Evolutionary conservation across 192 early-diverging fungal genomes (phyloP), one percentile per base, ranked within the genome.

Genomic region (Backusella sp.): DNA sequence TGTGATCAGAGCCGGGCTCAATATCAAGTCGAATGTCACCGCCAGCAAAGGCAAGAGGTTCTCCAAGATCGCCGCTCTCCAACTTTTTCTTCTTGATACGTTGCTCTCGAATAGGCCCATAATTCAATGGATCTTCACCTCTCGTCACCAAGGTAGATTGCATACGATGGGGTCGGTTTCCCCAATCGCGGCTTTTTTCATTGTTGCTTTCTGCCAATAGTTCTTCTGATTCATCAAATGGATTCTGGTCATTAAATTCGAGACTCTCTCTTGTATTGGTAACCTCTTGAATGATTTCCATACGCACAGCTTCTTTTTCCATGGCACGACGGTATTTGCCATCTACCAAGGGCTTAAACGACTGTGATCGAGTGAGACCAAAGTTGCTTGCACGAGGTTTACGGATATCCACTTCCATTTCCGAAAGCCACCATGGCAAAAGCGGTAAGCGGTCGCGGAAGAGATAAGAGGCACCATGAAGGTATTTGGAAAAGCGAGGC

Each of bases 341-440:
- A 72, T 81, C 80, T 8, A 81, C 77, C 21, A 81, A 70, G 2
- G 80, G 80, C 28, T 81, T 81, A 44, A 81, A 81, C 3, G 76
- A 77, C 30, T 75, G 77, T 66, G 80, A 81, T 9, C 80, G 76
- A 21, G 76, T 77, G 15, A 81, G 62, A 44, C 80, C 80, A 72
- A 77, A 77, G 30, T 76, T 81, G 17, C 68, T 77, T 15, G 76
- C 67, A 41, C 80, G 72, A 23, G 84, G 86, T 71, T 85, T 87
- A 34, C 86, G 80, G 42, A 87, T 85, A 79, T 87, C 86, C 14
- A 83, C 75, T 28, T 84, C 82, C 86, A 87, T 84, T 59, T 87
- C 86, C 3, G 86, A 87, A 8, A 87, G 42, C 86, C 86, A 87
- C 80, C 84, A 87, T 36, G 86, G 86, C 44, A 87, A 70, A 44